Percentiles rank a stretch among this genome's conserved stretches.
Evolutionary conservation across 768 basidiomycete genomes (phyloP).

Genomic region (Steccherinum ochraceum): DNA sequence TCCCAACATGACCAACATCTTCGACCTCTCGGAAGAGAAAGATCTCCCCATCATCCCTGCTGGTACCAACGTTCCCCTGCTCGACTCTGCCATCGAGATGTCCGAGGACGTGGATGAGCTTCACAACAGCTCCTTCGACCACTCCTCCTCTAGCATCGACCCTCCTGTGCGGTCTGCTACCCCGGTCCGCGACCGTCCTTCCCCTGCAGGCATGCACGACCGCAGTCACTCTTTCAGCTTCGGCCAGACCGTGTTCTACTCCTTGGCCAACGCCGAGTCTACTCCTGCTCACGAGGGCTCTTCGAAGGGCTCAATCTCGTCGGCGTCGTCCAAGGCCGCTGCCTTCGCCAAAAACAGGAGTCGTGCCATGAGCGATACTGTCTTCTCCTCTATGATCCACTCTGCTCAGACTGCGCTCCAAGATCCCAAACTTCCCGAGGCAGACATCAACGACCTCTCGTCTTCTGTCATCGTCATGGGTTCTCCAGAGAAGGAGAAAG

Average conservation of each 20-base stretch:
- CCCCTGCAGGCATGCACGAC: conserved; percentile 24
- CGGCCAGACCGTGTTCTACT: conserved; percentile 58
- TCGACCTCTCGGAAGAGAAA: conserved; percentile 53
- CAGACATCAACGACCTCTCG: conserved; percentile 51
- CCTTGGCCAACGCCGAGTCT: conserved; percentile 25
- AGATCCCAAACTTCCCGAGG: conserved; percentile 38
- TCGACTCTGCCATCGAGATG: conserved; percentile 33
- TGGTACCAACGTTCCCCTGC: conserved; percentile 18
- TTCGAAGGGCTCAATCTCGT: background rate
- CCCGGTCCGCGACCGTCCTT: conserved; percentile 28
- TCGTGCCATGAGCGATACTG: conserved; percentile 58
- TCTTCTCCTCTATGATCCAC: conserved; percentile 53
- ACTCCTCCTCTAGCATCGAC: conserved; percentile 4
- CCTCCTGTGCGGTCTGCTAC: conserved; percentile 23
- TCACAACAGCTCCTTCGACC: background rate
- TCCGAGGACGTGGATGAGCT: conserved; percentile 22
- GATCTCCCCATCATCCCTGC: conserved; percentile 43
- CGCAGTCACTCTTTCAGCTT: conserved; percentile 67
- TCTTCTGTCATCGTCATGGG: conserved; percentile 42
- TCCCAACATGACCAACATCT: conserved; percentile 43
- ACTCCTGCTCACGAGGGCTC: conserved; percentile 4
- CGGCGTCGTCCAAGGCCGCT: conserved; percentile 22
- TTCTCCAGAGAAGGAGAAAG: conserved; percentile 37
- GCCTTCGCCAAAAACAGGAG: conserved; percentile 30
- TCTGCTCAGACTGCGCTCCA: conserved; percentile 15